Conservation (phyloP, 768 basidiomycete genomes). For the Pluteus cervinus region DNA sequence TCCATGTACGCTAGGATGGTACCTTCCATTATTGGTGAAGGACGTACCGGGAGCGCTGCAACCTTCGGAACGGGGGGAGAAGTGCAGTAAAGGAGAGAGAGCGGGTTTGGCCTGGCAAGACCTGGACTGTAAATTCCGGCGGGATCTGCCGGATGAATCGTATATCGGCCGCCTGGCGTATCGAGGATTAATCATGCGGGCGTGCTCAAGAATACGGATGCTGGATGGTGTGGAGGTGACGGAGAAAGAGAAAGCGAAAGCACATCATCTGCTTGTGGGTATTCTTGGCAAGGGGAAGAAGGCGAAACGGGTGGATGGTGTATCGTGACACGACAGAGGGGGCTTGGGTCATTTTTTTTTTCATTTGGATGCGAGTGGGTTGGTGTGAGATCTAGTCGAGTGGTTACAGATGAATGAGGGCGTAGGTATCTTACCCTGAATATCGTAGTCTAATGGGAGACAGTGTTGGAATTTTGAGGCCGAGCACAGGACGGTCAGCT, state of each 20-base stretch:
- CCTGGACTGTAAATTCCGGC: slow-evolving; percentile 81
- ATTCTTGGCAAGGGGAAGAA: slow-evolving; percentile 37
- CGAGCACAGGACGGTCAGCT: too few species aligned
- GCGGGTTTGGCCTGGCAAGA: slow-evolving; percentile 53
- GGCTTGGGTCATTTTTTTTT: too few species aligned
- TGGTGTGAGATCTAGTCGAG: too few species aligned
- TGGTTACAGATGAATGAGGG: too few species aligned
- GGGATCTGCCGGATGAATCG: slow-evolving; percentile 81
- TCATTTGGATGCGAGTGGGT: too few species aligned
- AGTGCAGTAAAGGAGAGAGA: slow-evolving; percentile 17
- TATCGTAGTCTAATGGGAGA: too few species aligned
- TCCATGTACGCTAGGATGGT: slow-evolving; percentile 94
- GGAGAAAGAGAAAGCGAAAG: slow-evolving; percentile 83
- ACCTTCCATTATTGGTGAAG: slow-evolving; percentile 78
- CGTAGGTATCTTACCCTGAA: too few species aligned
- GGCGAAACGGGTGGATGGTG: slow-evolving; percentile 18
- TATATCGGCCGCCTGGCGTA: slow-evolving; percentile 88
- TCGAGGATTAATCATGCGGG: slow-evolving; percentile 81
- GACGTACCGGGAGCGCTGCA: slow-evolving; percentile 63
- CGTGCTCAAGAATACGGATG: slow-evolving; percentile 57
- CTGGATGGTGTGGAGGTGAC: slow-evolving; percentile 85
- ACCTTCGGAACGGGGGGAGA: slow-evolving; percentile 39
- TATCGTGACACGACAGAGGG: slow-evolving; percentile 11
- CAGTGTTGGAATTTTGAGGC: too few species aligned
- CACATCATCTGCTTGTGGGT: slow-evolving; percentile 57